Base-by-base conservation (phyloP, 2,329 filamentous ascomycete species). In the Clarireedia monteithiana region DNA sequence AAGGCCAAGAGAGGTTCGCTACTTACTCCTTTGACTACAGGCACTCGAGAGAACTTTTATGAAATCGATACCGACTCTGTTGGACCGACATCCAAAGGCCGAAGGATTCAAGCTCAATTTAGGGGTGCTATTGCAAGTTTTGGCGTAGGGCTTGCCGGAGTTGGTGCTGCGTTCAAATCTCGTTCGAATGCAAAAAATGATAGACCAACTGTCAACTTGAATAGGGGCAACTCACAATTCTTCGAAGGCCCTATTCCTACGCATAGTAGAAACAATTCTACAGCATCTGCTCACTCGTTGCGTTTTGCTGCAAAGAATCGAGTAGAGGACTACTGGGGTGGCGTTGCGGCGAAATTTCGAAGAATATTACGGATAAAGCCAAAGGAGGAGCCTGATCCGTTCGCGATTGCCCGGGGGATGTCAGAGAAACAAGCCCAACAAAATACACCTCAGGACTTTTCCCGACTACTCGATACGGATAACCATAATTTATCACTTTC, bases 221-320 rank as follows among this genome's bases (percentile, higher is more conserved):
- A 81, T 66, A 71, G 77, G 48, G 76, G 77, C 6, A 78, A 77
- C 61, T 80, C 79, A 7, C 79, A 81, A 60, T 80, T 78, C 59
- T 69, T 72, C 12, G 64, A 68, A 5, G 65, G 67, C 2, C 62
- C 61, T 24, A 63, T 67, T 30, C 57, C 66, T 14, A 65, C 65
- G 27, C 73, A 75, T 59, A 75, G 72, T 57, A 71, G 72, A 34
- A 72, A 68, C 46, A 71, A 69, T 47, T 73, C 74, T 2, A 48
- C 59, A 4, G 47, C 62, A 24, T 64, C 66, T 12, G 57, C 55
- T 12, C 51, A 42, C 46, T 36, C 49, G 20, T 53, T 50, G 12
- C 58, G 59, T 2, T 38, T 57, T 12, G 58, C 63, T 9, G 44
- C 62, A 44, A 65, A 60, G 58, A 74, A 74, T 40, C 70, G 72